Base-by-base conservation (phyloP, 2,329 filamentous ascomycete genomes). In the Ambrosiella xylebori region DNA sequence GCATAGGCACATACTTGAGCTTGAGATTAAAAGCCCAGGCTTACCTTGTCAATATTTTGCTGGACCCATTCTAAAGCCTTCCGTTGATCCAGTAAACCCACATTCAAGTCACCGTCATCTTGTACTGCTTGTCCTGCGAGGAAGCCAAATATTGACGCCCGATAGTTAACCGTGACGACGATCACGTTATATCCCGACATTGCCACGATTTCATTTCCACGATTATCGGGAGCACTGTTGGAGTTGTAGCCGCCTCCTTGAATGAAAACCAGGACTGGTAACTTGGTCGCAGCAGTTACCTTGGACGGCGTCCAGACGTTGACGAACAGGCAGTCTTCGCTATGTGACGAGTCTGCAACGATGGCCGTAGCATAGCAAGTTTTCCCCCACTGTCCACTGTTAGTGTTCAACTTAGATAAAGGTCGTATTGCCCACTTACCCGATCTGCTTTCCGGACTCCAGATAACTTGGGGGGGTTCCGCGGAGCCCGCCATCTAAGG, bases 41-140 rank as follows among this genome's bases (percentile, higher is more conserved):
- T 6, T 64, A 74, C 73, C 65, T 74, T 66, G 37, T 67, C 65
- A 47, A 86, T 83, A 60, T 86, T 70, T 40, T 74, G 68, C 39
- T 74, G 68, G 0, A 76, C 71, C 76, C 77, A 80, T 63, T 76
- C 68, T 7, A 77, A 65, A 0, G 75, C 76, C 11, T 73, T 65
- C 1, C 72, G 66, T 61, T 78, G 75, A 61, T 80, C 77, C 63
- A 70, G 71, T 0, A 74, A 65, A 1, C 72, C 72, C 60, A 68
- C 71, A 59, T 74, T 74, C 1, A 71, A 62, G 5, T 37, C 62
- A 65, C 64, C 62, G 12, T 49, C 57, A 0, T 57, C 52, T 1
- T 65, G 54, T 2, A 74, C 65, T 9, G 71, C 68, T 2, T 68
- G 59, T 1, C 73, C 69, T 0, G 72, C 70, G 2, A 77, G 64